These are phyloP conservation scores for Coffea eugenioides DNA, from an alignment of 257 asterid species.

Conservation along the genomic window DNA sequence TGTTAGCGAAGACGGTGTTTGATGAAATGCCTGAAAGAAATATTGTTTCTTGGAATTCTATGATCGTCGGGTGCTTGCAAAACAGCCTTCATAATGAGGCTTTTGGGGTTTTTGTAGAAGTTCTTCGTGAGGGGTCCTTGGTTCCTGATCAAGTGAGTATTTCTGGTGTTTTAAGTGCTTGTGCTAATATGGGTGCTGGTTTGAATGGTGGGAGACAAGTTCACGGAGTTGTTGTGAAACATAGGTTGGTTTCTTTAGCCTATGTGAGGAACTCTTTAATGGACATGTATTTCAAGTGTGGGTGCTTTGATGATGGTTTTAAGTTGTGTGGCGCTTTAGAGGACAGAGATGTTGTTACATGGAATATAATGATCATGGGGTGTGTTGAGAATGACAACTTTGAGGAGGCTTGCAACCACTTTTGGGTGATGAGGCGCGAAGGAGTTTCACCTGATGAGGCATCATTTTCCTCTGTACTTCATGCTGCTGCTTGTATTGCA, in stretches of 20 bases:
- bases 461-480: conserved; percentile 41
- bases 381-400: conserved; percentile 33
- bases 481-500: conserved; percentile 41
- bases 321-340: conserved; percentile 33
- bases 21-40: conserved; percentile 55
- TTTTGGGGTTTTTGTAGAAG: conserved; percentile 26
- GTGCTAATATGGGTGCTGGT: conserved; percentile 30
- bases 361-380: conserved; percentile 45
- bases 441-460: conserved; percentile 42
- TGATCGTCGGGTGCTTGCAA: conserved; percentile 42
- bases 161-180: conserved; percentile 47
- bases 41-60: conserved; percentile 48
- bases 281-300: conserved; percentile 50
- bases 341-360: conserved; percentile 42
- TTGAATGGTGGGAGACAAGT: conserved; percentile 40
- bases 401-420: conserved; percentile 47
- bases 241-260: conserved; percentile 38
- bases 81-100: conserved; percentile 30
- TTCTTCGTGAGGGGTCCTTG: conserved; percentile 24
- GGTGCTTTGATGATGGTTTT: conserved; percentile 34
- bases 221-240: conserved; percentile 39
- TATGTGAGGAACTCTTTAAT: conserved; percentile 44
- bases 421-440: conserved; percentile 45
- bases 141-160: conserved; percentile 48
- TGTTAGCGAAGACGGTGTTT: conserved; percentile 33